phyloP scores from a whole-genome alignment of 2,329 filamentous ascomycete genomes.

The Dothideomycetes sp. region DNA sequence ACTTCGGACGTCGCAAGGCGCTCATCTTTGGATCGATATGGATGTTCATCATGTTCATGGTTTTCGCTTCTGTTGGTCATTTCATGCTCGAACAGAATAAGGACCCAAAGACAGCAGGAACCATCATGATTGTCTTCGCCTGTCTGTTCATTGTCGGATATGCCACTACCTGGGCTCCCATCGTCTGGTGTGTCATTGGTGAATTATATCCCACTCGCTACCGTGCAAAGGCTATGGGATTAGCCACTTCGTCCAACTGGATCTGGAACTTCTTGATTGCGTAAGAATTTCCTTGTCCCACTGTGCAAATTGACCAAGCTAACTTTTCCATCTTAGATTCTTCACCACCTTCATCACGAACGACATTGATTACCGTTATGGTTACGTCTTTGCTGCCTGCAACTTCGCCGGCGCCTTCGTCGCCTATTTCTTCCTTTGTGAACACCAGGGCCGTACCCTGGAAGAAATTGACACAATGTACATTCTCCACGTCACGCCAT shows the following conservation, averaged over 20 bases:
- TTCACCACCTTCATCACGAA: conserved; percentile 31
- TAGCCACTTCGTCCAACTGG: conserved; percentile 56
- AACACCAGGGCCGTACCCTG: conserved; percentile 28
- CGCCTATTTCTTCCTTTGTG: conserved; percentile 33
- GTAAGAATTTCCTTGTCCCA: no score
- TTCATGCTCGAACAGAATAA: conserved; percentile 30
- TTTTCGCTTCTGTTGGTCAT: conserved; percentile 39
- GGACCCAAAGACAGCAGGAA: conserved; percentile 39
- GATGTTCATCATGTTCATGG: conserved; percentile 46
- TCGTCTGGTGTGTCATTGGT: conserved; percentile 60
- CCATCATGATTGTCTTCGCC: conserved; percentile 57
- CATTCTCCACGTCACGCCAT: conserved; percentile 27
- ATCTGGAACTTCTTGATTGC: conserved; percentile 31
- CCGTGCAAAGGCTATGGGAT: conserved; percentile 42
- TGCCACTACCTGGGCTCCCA: conserved; percentile 53
- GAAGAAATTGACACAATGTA: conserved; percentile 36
- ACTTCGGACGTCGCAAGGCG: conserved; percentile 36
- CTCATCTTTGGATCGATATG: conserved; percentile 38
- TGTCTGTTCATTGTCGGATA: conserved; percentile 57
- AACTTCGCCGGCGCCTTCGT: conserved; percentile 25
- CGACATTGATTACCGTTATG: conserved; percentile 32
- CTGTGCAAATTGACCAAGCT: conserved; percentile 16
- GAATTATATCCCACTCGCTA: conserved; percentile 58
- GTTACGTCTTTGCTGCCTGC: conserved; percentile 32
- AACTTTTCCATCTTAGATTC: conserved; percentile 19